Evolutionary conservation across 1,284 basidiomycete species (phyloP).

Genomic region (Clitocybe nebularis): DNA sequence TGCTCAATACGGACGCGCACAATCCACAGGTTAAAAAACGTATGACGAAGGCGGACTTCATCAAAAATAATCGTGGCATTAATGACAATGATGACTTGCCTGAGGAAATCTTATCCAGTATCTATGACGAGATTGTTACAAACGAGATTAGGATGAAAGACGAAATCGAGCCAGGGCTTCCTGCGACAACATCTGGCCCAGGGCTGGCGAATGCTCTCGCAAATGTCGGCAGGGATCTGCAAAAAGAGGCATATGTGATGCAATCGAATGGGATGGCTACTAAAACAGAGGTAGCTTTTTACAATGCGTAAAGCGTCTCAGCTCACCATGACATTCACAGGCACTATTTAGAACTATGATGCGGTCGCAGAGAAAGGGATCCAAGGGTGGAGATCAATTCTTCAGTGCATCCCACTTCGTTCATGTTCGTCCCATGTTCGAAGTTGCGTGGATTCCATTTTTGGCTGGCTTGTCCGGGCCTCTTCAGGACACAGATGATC

Average conservation of each 20-base stretch:
- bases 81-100: slow-evolving; percentile 88
- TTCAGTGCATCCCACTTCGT: slow-evolving; percentile 94
- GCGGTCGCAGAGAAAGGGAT: slow-evolving; percentile 78
- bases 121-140: slow-evolving; percentile 86
- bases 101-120: slow-evolving; percentile 72
- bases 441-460: slow-evolving; percentile 97
- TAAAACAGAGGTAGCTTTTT: slow-evolving; percentile 76
- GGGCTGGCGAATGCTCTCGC: slow-evolving; percentile 81
- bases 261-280: slow-evolving; percentile 94
- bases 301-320: slow-evolving; percentile 8
- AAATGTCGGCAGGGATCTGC: slow-evolving; percentile 87
- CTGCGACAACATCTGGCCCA: slow-evolving; percentile 48
- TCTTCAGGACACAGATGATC: slow-evolving; percentile 88
- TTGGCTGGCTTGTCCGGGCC: slow-evolving; percentile 91
- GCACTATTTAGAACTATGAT: slow-evolving; percentile 89
- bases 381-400: slow-evolving; percentile 77
- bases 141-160: slow-evolving; percentile 99
- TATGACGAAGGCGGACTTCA: slow-evolving; percentile 88
- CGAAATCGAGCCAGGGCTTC: slow-evolving; percentile 68
- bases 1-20: slow-evolving; percentile 96
- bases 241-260: slow-evolving; percentile 90
- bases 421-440: slow-evolving; percentile 96
- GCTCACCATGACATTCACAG: slow-evolving; percentile 33
- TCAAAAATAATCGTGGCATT: slow-evolving; percentile 93
- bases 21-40: slow-evolving; percentile 90